Evolutionary conservation across 1,284 basidiomycete genomes (phyloP), one percentile per base, ranked within the genome.

Genomic region (Wallemia ichthyophaga): DNA sequence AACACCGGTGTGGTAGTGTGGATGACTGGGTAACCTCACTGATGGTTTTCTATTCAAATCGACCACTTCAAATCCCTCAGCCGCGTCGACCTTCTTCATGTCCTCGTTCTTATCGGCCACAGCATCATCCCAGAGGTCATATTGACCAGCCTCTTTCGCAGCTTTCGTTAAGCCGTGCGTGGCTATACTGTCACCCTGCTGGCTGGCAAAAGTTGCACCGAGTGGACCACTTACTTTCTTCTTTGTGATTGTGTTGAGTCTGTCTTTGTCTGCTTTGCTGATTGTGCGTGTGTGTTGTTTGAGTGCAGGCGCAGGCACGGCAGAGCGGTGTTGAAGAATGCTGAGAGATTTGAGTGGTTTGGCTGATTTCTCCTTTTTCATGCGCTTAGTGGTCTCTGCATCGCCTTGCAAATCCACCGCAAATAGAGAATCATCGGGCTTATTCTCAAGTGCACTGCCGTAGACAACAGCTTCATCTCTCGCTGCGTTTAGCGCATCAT

Each of bases 241-340:
- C 64, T 82, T 83, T 0, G 78, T 82, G 26, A 88, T 80, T 1
- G 81, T 75, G 32, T 84, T 71, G 7, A 94, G 70, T 11, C 80
- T 74, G 25, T 78, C 77, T 69, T 86, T 65, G 33, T 61, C 69
- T 73, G 64, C 53, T 65, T 62, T 68, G 64, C 61, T 56, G 15
- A 73, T 66, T 26, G 58, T 31, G 23, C n/a, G 31, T 21, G 28
- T 33, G 19, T 32, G 15, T 24, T 58, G 27, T 25, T 58, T 62
- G 64, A 26, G 70, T 75, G 60, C 2, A 11, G 85, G 81, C 58
- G 88, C 83, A 15, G 88, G 86, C 1, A 88, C 76, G 23, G 85
- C 84, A 1, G 85, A 88, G 27, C 85, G 81, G 68, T 86, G 78
- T 0, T 78, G 70, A 19, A 96, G 78, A 54, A 94, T 83, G 72